Evolutionary conservation across 495 filamentous ascomycete genomes (phyloP), one percentile per base, ranked within the genome.

Genomic region (Glonium stellatum): DNA sequence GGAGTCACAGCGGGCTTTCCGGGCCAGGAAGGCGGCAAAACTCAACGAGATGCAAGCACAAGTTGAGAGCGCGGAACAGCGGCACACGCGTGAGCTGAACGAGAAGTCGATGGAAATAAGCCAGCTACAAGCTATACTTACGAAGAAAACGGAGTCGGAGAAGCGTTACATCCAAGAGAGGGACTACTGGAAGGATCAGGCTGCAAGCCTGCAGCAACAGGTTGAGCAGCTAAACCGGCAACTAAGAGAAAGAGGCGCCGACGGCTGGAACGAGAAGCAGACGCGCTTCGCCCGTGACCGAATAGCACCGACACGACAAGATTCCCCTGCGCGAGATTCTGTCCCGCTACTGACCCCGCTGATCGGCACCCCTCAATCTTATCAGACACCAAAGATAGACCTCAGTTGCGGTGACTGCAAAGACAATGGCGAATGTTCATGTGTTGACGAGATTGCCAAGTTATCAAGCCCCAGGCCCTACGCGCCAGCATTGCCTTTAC

Each of bases 1-100:
- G 18, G 60, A 66, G 52, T 63, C 67, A 11, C 67, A 70, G 41
- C 50, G 67, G 4, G 56, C 54, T 39, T 70, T 70, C 54, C 55
- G 67, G 0, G 56, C 46, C 22, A 48, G 67, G 31, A 67, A 68
- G 59, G 48, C 48, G 8, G 52, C 27, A 18, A 68, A 66, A 37
- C 36, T 61, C 5, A 36, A 54, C 22, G 61, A 64, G 41, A 57
- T 67, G 65, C 51, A 63, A 42, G 22, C 21, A 3, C 56, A 63
- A 36, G 34, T 63, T 4, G 64, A 66, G 42, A 66, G n/a, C 21
- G 27, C 59, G n/a, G 55, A 59, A 47, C 42, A 61, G 18, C 27
- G 46, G 46, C 58, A 66, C 42, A 44, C 25, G 37, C 23, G 41
- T 12, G 55, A 66, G 49, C 10, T 62, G 49, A 52, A 46, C 31